These are phyloP conservation scores for Stachybotrys chartarum DNA, from an alignment of 2,329 filamentous ascomycete genomes.

Conservation along the genomic window DNA sequence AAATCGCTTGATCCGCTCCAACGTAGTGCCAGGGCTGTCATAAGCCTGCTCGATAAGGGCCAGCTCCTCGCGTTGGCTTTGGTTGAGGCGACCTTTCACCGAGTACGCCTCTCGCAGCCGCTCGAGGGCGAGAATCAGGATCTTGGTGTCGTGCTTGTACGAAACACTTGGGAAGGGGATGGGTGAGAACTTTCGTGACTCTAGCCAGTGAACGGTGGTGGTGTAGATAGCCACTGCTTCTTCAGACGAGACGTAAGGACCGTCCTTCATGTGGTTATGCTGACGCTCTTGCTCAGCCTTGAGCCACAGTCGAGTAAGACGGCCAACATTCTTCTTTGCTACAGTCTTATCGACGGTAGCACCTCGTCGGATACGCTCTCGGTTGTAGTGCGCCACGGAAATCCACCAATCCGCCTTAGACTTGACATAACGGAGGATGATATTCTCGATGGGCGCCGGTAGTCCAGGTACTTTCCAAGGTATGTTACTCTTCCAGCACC, in stretches of 20 bases:
- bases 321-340: slow-evolving; percentile 96
- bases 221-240: slow-evolving; percentile 99
- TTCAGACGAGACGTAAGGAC: slow-evolving; percentile 95
- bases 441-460: slow-evolving; percentile 96
- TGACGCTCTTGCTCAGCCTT: slow-evolving; percentile 98
- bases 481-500: slow-evolving; percentile 99
- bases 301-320: slow-evolving; percentile 89
- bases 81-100: slow-evolving; percentile 92
- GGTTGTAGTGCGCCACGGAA: slow-evolving; percentile 96
- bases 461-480: slow-evolving; percentile 98
- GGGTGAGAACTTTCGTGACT: slow-evolving; percentile 95
- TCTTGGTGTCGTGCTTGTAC: slow-evolving; percentile 99
- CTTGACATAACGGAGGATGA: slow-evolving; percentile 97
- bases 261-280: slow-evolving; percentile 99
- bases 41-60: slow-evolving; percentile 98
- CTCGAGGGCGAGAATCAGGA: slow-evolving; percentile 90
- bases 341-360: slow-evolving; percentile 99
- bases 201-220: slow-evolving; percentile 96
- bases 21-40: slow-evolving; percentile 90
- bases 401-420: slow-evolving; percentile 99
- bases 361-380: slow-evolving; percentile 90
- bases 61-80: slow-evolving; percentile 94
- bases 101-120: slow-evolving; percentile 92
- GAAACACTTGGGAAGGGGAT: slow-evolving; percentile 98
- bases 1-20: slow-evolving; percentile 96